These are phyloP conservation scores for Cetradonia linearis DNA, from an alignment of 495 filamentous ascomycete genomes.

Conservation along the genomic window DNA sequence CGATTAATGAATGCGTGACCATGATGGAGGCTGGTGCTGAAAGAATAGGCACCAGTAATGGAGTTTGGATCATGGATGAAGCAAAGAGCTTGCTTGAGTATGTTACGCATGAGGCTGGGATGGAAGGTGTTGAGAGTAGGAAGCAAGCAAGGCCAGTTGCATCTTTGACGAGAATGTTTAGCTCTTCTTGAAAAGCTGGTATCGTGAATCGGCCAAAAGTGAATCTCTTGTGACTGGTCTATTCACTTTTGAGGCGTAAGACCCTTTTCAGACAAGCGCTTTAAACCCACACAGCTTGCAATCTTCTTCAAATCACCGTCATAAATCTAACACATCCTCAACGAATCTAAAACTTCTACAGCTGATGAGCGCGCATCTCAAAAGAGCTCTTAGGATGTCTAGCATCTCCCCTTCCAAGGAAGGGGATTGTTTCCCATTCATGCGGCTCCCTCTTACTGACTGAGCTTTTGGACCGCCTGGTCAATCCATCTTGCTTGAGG, in stretches of 20 bases:
- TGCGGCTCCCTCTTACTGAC: neutral
- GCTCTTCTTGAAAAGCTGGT: conserved; percentile 7
- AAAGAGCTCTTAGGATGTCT: neutral
- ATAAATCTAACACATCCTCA: too few relatives aligned
- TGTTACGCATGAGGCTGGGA: conserved; percentile 13
- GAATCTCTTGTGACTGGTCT: neutral
- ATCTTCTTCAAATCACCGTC: too few relatives aligned
- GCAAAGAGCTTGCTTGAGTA: conserved; percentile 11
- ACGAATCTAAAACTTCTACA: too few relatives aligned
- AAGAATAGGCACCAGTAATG: conserved; percentile 53
- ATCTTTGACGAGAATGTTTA: conserved; percentile 14
- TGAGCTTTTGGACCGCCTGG: too few relatives aligned
- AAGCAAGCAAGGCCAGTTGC: conserved; percentile 4
- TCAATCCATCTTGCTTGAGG: too few relatives aligned
- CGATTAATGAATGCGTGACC: conserved; percentile 39
- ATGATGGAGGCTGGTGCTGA: conserved; percentile 58
- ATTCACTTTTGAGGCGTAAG: neutral
- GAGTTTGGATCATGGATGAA: conserved; percentile 48
- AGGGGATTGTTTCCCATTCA: neutral
- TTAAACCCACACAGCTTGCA: neutral
- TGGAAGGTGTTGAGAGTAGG: neutral
- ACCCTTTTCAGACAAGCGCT: neutral
- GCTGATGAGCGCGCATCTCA: too few relatives aligned
- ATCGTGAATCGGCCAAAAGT: too few relatives aligned
- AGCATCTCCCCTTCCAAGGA: neutral